Percentiles rank a stretch among this genome's conserved stretches.
These are phyloP conservation scores for Microdochium bolleyi DNA, from an alignment of 2,329 filamentous ascomycete species.

Conservation along the genomic window DNA sequence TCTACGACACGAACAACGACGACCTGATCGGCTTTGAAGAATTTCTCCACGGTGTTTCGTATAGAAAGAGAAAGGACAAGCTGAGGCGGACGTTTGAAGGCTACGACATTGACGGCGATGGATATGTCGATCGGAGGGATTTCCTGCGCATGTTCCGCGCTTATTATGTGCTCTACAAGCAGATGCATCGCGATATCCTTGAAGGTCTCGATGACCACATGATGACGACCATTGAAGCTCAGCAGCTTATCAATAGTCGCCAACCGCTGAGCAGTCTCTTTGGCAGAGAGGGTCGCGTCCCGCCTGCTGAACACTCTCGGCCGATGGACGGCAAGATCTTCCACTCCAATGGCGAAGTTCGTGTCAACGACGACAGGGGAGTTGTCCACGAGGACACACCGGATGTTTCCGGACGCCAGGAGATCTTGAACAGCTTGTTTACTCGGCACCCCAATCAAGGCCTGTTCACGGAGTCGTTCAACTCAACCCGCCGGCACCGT, in stretches of 20 bases:
- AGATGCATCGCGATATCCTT: slow-evolving; percentile 79
- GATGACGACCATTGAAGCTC: slow-evolving; percentile 65
- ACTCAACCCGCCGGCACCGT: slow-evolving; percentile 14
- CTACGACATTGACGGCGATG: slow-evolving; percentile 86
- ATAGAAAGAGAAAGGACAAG: slow-evolving; percentile 59
- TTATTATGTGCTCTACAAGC: slow-evolving; percentile 84
- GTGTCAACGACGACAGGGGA: slow-evolving; percentile 50
- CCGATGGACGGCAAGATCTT: slow-evolving; percentile 60
- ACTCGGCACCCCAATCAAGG: slow-evolving; percentile 19
- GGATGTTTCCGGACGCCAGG: slow-evolving; percentile 52
- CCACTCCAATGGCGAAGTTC: slow-evolving; percentile 54
- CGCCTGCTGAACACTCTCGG: slow-evolving; percentile 52
- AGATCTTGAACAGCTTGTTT: slow-evolving; percentile 50
- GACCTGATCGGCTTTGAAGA: slow-evolving; percentile 87
- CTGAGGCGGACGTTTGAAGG: slow-evolving; percentile 72
- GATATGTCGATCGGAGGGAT: slow-evolving; percentile 76
- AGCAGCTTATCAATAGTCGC: slow-evolving; percentile 66
- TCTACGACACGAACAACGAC: slow-evolving; percentile 88
- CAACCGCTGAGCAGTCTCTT: slow-evolving; percentile 70
- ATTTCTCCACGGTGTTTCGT: slow-evolving; percentile 76
- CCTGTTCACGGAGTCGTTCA: slow-evolving; percentile 23
- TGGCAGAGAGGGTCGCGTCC: slow-evolving; percentile 63
- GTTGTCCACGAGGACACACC: slow-evolving; percentile 51
- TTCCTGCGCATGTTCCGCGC: slow-evolving; percentile 88
- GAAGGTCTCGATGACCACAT: slow-evolving; percentile 72